Evolutionary conservation across 768 basidiomycete species (phyloP).

Genomic region (Inosperma sp.): DNA sequence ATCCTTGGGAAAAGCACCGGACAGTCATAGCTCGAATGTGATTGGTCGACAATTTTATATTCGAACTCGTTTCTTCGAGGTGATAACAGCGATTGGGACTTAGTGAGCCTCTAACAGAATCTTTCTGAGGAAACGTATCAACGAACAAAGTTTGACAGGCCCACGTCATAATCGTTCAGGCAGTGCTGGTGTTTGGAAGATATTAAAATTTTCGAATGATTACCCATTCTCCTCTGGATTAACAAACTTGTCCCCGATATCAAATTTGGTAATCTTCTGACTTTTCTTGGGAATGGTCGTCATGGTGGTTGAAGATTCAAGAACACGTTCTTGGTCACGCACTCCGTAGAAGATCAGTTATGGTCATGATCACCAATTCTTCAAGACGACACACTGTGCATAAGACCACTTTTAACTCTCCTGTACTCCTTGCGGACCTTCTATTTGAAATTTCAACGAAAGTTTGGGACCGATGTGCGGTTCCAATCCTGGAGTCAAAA

Average conservation of each 20-base stretch:
- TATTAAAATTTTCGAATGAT: no score
- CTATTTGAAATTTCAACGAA: constrained; percentile 4
- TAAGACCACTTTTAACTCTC: no score
- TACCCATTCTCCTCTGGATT: neutral
- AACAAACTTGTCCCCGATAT: neutral
- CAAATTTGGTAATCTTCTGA: neutral
- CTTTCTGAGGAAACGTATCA: neutral
- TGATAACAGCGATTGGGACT: constrained; percentile 6
- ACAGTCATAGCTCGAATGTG: constrained; percentile 56
- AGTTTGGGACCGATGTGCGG: constrained; percentile 3
- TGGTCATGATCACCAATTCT: no score
- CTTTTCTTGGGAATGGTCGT: neutral
- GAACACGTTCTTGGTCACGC: no score
- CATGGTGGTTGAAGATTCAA: neutral
- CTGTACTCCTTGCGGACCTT: no score
- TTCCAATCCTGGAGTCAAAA: constrained; percentile 4
- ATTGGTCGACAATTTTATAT: constrained; percentile 17
- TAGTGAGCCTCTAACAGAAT: neutral
- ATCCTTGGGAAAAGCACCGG: constrained; percentile 74
- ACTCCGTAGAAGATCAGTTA: no score
- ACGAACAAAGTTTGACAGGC: neutral
- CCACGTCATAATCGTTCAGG: constrained; percentile 1
- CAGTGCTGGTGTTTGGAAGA: no score
- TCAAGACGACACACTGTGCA: no score
- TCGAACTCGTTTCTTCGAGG: neutral